A percentile compares a stretch with the other conserved stretches of the same genome.
These are phyloP conservation scores for Melaleuca alternifolia DNA, from an alignment of 345 rosid genomes.

Conservation along the genomic window DNA sequence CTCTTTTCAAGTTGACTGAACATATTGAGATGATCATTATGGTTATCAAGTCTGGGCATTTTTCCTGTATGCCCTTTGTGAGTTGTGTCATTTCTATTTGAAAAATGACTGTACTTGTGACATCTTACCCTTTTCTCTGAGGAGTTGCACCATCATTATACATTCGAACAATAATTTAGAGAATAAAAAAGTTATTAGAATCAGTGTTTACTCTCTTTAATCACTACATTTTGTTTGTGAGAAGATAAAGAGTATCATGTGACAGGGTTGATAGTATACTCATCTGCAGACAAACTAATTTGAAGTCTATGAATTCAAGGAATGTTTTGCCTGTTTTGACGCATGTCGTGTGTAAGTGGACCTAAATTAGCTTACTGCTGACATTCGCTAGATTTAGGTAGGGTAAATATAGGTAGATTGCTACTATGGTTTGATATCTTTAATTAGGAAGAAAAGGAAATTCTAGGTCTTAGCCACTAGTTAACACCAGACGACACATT, in stretches of 20 bases:
- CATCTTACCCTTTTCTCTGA: background rate
- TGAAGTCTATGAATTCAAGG: background rate
- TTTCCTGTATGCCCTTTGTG: background rate
- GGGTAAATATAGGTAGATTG: background rate
- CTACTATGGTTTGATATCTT: background rate
- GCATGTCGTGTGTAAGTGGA: background rate
- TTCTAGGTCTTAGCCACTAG: background rate
- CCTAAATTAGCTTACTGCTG: background rate
- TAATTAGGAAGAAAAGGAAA: background rate
- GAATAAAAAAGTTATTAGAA: background rate
- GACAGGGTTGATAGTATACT: background rate
- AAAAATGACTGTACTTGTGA: background rate
- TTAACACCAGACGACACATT: background rate
- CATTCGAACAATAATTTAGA: background rate
- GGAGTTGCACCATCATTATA: background rate
- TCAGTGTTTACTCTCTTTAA: background rate
- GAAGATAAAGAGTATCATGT: background rate
- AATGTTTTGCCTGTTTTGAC: background rate
- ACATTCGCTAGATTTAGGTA: background rate
- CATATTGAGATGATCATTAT: background rate
- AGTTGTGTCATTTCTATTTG: background rate
- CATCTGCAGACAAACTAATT: background rate
- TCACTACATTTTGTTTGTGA: background rate
- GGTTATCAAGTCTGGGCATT: background rate
- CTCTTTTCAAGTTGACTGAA: background rate